Evolutionary conservation across 1,139 yeast genomes (phyloP), one percentile per base, ranked within the genome.

Genomic region (Diutina pseudorugosa): DNA sequence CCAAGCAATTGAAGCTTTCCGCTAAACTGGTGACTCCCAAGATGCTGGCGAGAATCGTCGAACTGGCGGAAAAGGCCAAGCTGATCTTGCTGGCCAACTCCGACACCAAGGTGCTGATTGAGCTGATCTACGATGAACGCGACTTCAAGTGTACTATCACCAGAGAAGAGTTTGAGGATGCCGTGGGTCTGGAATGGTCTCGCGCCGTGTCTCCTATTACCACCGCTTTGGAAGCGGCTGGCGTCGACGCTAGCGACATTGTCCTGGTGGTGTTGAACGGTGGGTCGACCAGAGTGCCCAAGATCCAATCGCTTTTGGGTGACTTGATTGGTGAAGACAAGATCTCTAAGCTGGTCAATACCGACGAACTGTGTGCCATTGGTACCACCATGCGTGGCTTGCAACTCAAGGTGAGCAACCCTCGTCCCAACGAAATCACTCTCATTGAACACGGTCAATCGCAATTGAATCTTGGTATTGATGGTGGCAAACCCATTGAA

Each of bases 311-410:
- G 51, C 77, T 75, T 53, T 67, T 85, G 55, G 61, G 69, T 5
- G 65, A 76, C 4, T 72, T 85, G 50, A 69, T 84, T 47, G 56
- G 54, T 9, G 83, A 83, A 2, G 82, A 78, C 2, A 71, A 74
- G 53, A 72, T 94, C 51, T 77, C 96, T n/a, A 90, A 85, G 65
- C 88, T 85, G 53, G 95, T 94, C 51, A 93, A 93, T 65, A 94
- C 98, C 0, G 99, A 93, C 68, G 99, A 93, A 68, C 83, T 97
- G 55, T 90, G 89, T 55, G 96, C 90, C 14, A 74, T 88, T 61
- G 99, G 99, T 53, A 82, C 95, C 5, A 82, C 96, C 14, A 71
- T 86, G 51, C 78, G 90, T 57, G 98, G 94, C 14, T 85, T 90
- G 54, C 68, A 68, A 55, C 64, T 70, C 57, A 73, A 72, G 57